Conservation (phyloP, 257 asterid species). For the Ligustrum vulgare region DNA sequence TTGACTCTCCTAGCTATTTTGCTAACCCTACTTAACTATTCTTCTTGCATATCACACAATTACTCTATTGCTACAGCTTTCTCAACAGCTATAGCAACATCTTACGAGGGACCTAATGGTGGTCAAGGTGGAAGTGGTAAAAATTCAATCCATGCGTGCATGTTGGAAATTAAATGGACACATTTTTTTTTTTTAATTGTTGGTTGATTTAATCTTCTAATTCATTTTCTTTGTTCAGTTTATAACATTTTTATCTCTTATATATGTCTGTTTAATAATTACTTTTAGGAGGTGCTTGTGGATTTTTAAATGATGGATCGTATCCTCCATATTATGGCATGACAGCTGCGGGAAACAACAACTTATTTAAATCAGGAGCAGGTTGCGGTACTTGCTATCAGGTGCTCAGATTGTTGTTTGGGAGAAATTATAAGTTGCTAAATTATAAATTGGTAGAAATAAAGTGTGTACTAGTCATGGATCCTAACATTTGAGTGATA, state of each 20-base stretch:
- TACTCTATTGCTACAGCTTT: not conserved
- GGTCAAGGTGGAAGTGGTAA: not conserved
- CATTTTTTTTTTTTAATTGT: too few species aligned
- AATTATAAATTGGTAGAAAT: too few species aligned
- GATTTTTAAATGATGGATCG: conserved; percentile 28
- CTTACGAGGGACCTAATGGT: not conserved
- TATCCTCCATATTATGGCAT: conserved; percentile 29
- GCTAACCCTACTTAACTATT: too few species aligned
- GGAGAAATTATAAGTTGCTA: too few species aligned
- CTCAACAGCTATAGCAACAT: not conserved
- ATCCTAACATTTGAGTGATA: too few species aligned
- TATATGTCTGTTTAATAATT: not conserved
- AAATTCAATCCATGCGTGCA: not conserved
- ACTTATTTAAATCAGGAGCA: conserved; percentile 28
- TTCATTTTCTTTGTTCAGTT: not conserved
- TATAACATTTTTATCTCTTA: not conserved
- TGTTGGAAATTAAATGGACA: too few species aligned
- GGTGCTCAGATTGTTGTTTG: conserved; percentile 14
- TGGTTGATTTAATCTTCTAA: too few species aligned
- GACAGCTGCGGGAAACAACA: conserved; percentile 41
- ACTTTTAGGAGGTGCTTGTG: conserved; percentile 49
- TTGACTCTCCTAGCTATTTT: not conserved
- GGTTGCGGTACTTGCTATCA: conserved; percentile 52
- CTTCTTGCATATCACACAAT: not conserved
- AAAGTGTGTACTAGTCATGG: too few species aligned